Conservation (phyloP, 768 basidiomycete genomes). For the Boletus barrowsii region DNA sequence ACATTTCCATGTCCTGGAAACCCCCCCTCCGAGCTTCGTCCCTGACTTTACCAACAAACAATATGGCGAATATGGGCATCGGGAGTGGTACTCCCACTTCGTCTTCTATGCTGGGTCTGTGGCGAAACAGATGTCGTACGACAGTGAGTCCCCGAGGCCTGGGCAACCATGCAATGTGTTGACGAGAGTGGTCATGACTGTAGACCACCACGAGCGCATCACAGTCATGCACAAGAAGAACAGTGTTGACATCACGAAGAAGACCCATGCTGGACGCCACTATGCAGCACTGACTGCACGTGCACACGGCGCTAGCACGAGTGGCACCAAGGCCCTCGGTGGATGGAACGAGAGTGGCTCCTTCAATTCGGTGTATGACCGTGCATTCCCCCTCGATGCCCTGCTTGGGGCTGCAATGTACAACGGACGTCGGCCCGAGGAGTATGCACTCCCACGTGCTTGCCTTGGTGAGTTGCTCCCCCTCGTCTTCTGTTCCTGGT, state of each 20-base stretch:
- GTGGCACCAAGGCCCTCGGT: slow-evolving; percentile 23
- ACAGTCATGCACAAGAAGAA: slow-evolving; percentile 23
- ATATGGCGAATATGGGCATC: slow-evolving; percentile 26
- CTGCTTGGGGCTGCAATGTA: slow-evolving; percentile 34
- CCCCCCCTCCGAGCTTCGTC: slow-evolving; percentile 18
- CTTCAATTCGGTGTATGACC: not conserved
- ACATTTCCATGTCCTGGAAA: too few relatives aligned
- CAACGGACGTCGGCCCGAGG: slow-evolving; percentile 4
- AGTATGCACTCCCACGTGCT: slow-evolving; percentile 21
- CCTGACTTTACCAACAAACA: slow-evolving; percentile 25
- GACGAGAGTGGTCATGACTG: too few relatives aligned
- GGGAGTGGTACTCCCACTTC: slow-evolving; percentile 29
- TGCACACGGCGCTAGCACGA: slow-evolving; percentile 26
- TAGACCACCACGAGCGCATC: too few relatives aligned
- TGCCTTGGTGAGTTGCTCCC: not conserved
- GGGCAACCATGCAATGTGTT: too few relatives aligned
- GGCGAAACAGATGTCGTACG: slow-evolving; percentile 27
- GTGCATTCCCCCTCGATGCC: too few relatives aligned
- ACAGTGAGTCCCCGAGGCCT: too few relatives aligned
- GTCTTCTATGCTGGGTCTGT: slow-evolving; percentile 20
- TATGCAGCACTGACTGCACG: slow-evolving; percentile 30
- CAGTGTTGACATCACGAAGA: slow-evolving; percentile 26
- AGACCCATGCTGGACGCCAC: slow-evolving; percentile 15
- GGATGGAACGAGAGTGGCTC: not conserved
- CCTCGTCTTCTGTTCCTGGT: too few relatives aligned